Base-by-base conservation (phyloP, 345 rosid genomes). In the Gynandropsis gynandra region DNA sequence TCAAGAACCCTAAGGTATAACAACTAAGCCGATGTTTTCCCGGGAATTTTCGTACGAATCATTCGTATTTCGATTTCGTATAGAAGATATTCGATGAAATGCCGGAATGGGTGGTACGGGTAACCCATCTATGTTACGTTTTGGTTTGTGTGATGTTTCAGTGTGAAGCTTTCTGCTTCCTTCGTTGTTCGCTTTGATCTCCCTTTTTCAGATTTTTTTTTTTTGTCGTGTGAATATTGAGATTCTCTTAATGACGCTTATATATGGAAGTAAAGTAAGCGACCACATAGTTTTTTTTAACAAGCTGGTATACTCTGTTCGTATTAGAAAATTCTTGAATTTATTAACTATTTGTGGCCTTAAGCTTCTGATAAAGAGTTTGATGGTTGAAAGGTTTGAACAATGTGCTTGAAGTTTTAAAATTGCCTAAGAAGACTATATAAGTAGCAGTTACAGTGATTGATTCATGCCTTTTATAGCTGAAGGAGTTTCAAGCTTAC, bases 1-100 rank as follows among this genome's bases (percentile, higher is more conserved):
- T 69, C 72, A 63, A 65, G 50, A 82, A 68, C 59, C 76, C 73
- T 56, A 72, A 58, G 87, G 94, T 81, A 47, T 19, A 8, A 32
- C 19, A 1, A 0, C 41, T n/a, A n/a, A n/a, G n/a, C 44, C 11
- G 7, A 50, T n/a, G 18, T 9, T 52, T 16, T 42, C 53, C 32
- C 39, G 6, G 5, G 6, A 18, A 16, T n/a, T 34, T 43, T 1
- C n/a, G 1, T 4, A 9, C 16, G 7, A 17, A 45, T 65, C 70
- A 52, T 33, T 43, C 9, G 13, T 45, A 19, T n/a, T 40, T 46
- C 14, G 19, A 20, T 47, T 49, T 14, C 16, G 67, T 42, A 51
- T 57, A 9, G 32, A 16, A 71, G 16, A 4, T 73, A 81, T 73
- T 80, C 68, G 79, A 66, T 65, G 7, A 66, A 73, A 66, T 73